Evolutionary conservation across 129 eudicot genomes (phyloP).

Genomic region (Tagetes erecta): DNA sequence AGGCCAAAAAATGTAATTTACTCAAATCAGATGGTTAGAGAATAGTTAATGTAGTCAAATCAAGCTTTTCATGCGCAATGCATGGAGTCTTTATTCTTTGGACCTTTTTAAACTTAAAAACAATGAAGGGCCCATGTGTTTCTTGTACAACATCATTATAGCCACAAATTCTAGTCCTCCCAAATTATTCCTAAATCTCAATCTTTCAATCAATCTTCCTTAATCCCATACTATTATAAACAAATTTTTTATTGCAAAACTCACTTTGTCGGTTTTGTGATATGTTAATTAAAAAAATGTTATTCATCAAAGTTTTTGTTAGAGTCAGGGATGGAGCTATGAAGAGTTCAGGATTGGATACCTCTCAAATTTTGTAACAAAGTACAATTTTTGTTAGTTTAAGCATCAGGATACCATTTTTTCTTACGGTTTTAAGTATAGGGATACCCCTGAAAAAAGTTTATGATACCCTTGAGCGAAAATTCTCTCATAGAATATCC

Average conservation of each 20-base stretch:
- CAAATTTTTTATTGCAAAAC: neutral
- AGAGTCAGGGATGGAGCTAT: too few species aligned
- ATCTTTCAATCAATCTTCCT: slow-evolving; percentile 30
- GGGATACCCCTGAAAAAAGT: too few species aligned
- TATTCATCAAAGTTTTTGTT: too few species aligned
- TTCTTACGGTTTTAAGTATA: too few species aligned
- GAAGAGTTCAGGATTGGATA: too few species aligned
- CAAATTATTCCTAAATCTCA: slow-evolving; percentile 26
- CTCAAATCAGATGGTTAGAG: neutral
- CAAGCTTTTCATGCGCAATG: slow-evolving; percentile 42
- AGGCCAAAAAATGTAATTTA: too few species aligned
- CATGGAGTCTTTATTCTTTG: slow-evolving; percentile 32
- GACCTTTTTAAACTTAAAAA: slow-evolving; percentile 21
- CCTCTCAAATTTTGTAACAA: too few species aligned
- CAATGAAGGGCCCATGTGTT: slow-evolving; percentile 30
- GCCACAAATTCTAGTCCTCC: slow-evolving; percentile 28
- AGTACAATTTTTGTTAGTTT: too few species aligned
- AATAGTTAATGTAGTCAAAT: slow-evolving; percentile 27
- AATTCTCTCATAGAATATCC: too few species aligned
- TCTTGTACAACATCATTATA: slow-evolving; percentile 39
- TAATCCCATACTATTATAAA: slow-evolving; percentile 5
- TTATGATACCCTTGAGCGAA: too few species aligned
- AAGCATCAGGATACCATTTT: too few species aligned
- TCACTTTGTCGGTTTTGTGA: neutral
- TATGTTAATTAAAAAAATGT: too few species aligned